Conservation (phyloP, 139 green algal genomes). For the Chlorella sp. region DNA sequence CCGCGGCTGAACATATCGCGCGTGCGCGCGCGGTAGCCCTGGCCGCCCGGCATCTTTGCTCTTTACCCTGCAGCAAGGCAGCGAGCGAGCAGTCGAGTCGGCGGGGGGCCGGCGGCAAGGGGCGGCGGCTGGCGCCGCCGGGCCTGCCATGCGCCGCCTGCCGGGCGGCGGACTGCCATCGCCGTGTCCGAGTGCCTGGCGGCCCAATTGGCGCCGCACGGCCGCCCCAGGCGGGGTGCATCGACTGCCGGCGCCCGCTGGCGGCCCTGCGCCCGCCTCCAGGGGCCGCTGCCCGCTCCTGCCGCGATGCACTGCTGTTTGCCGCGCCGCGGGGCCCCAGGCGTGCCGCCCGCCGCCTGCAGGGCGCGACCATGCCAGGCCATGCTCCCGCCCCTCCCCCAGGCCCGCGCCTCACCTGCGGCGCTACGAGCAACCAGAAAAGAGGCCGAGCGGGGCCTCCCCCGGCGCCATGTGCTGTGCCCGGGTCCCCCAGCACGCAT, state of each 20-base stretch:
- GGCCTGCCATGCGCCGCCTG: neutral
- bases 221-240: neutral
- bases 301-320: neutral
- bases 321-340: neutral
- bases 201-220: neutral
- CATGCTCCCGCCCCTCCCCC: neutral
- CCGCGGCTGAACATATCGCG: constrained; percentile 89
- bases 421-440: neutral
- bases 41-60: constrained; percentile 69
- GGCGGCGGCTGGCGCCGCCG: neutral
- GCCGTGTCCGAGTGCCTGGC: neutral
- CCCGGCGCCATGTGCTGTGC: neutral
- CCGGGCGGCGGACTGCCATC: neutral
- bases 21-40: constrained; percentile 88
- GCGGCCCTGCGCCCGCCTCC: neutral
- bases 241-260: no score
- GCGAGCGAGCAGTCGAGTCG: neutral
- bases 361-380: no score
- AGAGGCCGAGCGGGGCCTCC: neutral
- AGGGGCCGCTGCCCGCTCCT: neutral
- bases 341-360: neutral
- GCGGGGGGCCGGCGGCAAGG: neutral
- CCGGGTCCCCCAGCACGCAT: neutral
- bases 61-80: constrained; percentile 25
- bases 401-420: no score